These are phyloP conservation scores for Blastobotrys aristatus DNA, from an alignment of 1,139 yeast species.

Conservation along the genomic window DNA sequence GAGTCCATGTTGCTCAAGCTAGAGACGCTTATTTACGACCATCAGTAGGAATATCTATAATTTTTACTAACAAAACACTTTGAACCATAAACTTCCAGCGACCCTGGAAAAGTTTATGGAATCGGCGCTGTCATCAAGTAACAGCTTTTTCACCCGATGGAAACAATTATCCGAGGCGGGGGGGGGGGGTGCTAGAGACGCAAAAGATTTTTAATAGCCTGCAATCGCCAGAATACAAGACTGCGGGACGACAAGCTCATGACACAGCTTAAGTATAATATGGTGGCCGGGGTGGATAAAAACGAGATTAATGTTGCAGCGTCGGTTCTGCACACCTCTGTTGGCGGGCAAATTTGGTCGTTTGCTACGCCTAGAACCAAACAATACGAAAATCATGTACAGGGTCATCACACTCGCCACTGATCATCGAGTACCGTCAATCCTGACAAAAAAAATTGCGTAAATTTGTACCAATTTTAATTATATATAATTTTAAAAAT, in stretches of 20 bases:
- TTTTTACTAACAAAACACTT: too few relatives aligned
- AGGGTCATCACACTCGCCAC: constrained; percentile 58
- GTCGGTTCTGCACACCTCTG: constrained; percentile 57
- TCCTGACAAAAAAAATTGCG: constrained; percentile 33
- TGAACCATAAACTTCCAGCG: constrained; percentile 65
- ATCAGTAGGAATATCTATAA: too few relatives aligned
- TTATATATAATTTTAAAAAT: too few relatives aligned
- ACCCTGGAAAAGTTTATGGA: constrained; percentile 57
- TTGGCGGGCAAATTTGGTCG: constrained; percentile 55
- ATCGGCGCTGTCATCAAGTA: constrained; percentile 46
- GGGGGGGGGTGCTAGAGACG: constrained; percentile 59
- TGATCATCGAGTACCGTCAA: constrained; percentile 50
- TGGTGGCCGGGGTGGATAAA: constrained; percentile 49
- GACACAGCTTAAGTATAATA: constrained; percentile 47
- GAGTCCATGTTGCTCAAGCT: too few relatives aligned
- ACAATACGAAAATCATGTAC: constrained; percentile 38
- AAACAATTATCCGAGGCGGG: constrained; percentile 66
- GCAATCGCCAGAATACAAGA: constrained; percentile 4
- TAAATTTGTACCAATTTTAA: constrained; percentile 21
- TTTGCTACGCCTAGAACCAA: constrained; percentile 46
- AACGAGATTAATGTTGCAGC: constrained; percentile 52
- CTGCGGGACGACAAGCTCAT: constrained; percentile 29
- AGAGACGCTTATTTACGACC: too few relatives aligned
- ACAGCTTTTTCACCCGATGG: constrained; percentile 74
- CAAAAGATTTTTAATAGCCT: constrained; percentile 32